These are phyloP conservation scores for Kwoniella botswanensis DNA, from an alignment of 768 basidiomycete species.

Conservation along the genomic window DNA sequence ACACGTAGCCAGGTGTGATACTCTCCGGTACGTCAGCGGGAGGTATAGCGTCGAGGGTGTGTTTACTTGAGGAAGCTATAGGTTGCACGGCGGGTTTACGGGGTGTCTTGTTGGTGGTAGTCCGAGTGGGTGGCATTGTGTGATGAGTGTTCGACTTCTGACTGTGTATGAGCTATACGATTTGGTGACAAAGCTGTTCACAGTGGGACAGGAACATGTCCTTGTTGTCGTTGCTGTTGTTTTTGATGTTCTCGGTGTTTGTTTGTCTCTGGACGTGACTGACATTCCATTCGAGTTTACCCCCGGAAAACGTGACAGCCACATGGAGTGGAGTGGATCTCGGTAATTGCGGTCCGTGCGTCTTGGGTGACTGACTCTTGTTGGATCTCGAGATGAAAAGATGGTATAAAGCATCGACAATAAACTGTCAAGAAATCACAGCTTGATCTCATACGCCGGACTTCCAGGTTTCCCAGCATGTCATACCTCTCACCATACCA, in stretches of 20 bases:
- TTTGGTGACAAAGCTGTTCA: too few species aligned
- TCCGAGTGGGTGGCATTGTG: slow-evolving; percentile 12
- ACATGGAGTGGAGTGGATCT: background rate
- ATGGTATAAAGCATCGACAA: too few species aligned
- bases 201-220: too few species aligned
- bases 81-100: background rate
- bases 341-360: background rate
- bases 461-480: background rate
- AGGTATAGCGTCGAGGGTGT: slow-evolving; percentile 30
- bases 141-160: background rate
- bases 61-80: slow-evolving; percentile 31
- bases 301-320: too few species aligned
- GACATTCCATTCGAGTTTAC: background rate
- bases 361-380: too few species aligned
- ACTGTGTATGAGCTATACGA: background rate
- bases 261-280: background rate
- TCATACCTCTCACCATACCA: slow-evolving; percentile 25
- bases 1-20: slow-evolving; percentile 44
- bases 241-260: background rate
- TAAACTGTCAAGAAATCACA: too few species aligned
- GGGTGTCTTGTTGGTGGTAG: slow-evolving; percentile 11
- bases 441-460: background rate
- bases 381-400: too few species aligned
- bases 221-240: too few species aligned
- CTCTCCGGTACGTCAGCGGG: slow-evolving; percentile 32